Evolutionary conservation across 345 rosid species (phyloP), one percentile per base, ranked within the genome.

Genomic region (Aquilaria sinensis): DNA sequence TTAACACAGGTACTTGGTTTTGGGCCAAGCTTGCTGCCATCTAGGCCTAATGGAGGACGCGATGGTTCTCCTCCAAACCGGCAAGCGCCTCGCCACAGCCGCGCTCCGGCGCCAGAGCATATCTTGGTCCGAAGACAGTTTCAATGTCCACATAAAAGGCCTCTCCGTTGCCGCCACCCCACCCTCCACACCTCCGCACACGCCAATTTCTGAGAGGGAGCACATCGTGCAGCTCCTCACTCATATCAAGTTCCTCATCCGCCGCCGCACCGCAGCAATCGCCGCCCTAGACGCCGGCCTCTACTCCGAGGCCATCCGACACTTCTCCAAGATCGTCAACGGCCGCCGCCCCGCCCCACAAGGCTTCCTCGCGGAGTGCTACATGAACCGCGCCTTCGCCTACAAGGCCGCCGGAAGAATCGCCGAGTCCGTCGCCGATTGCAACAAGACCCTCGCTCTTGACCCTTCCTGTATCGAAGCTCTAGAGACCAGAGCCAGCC

Each of bases 31-130:
- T 5, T 94, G 99, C 62, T 81, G 89, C 74, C 90, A 90, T 62
- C 75, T 94, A 1, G 99, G 99, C 47, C 77, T 94, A 5, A 86
- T 94, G 97, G 99, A 94, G 78, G 99, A 94, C 71, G 97, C 99
- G 2, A 82, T 94, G 96, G 96, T 76, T 51, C 84, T 94, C 0
- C 92, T 94, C 53, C 99, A 90, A 67, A 88, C 92, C 56, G 97
- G 96, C 0, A 94, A 88, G 74, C 96, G 99, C 67, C 83, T 94
- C 29, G 87, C 97, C 57, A 77, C 87, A 9, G 99, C 97, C 29
- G 99, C 95, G 60, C 86, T 86, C 77, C 99, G 99, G 65, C 96
- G 90, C 2, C 80, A 83, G 67, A 88, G 96, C 83, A 70, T 85
- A 6, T 85, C 90, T 31, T 82, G 90, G 84, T 83, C 99, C 0